Base-by-base conservation (phyloP, 306 rosid genomes). In the Acacia confusa region DNA sequence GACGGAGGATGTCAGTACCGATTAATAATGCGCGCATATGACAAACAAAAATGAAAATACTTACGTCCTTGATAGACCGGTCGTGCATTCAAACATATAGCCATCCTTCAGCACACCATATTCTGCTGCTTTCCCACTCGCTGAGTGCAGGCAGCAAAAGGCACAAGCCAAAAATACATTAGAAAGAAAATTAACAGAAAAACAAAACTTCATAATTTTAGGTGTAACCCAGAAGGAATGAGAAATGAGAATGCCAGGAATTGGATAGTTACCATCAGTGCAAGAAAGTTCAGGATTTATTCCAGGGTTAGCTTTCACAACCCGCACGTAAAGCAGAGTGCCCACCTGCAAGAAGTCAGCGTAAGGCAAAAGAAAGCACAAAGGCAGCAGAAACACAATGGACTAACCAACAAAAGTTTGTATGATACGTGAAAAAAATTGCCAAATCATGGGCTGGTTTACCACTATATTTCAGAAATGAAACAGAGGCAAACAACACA, bases 281-380 rank as follows among this genome's bases (percentile, higher is more conserved):
- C 99, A 96, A 61, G 99, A 83, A 71, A 96, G 83, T 82, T 93
- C 98, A 8, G 99, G 98, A 88, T 93, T 96, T 91, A 93, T 86
- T 83, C 93, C 93, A 57, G 91, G 92, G 85, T 85, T 96, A 79
- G 93, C 97, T 84, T 89, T 93, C 74, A 87, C 98, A 36, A 96
- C 89, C 74, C 98, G 90, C 63, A 84, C 90, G 41, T 90, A 93
- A 67, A 93, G 80, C 88, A 93, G 86, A 69, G 94, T 85, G 81
- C 97, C 99, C 55, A 64, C 86, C 97, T 93, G 94, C 86, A 77
- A 82, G 72, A 74, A 24, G 71, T 85, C 40, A 50, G 61, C 53
- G 58, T 82, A 82, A 86, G 79, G 75, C 53, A 76, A 80, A 14
- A 44, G 44, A 71, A 38, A 24, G 52, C 73, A 27, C 38, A 70